Base-by-base conservation (phyloP, 164 flowering plant genomes). In the Tinospora cordifolia region DNA sequence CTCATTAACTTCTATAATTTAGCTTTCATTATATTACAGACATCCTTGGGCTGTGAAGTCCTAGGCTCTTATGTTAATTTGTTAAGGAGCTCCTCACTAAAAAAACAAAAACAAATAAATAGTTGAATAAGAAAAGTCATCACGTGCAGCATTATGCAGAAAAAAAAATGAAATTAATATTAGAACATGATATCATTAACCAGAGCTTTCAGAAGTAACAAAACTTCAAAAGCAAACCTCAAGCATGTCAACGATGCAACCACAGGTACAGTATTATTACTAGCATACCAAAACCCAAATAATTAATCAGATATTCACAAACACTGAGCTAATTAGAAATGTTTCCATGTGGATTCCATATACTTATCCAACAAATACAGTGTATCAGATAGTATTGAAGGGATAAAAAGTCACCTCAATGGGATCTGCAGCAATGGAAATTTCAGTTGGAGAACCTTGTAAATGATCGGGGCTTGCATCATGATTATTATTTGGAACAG, bases 381-480 rank as follows among this genome's bases (percentile, higher is more conserved):
- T 66, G 8, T 6, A 12, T 54, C 21, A 54, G 2, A 65, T 13
- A 65, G 5, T 27, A 47, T 3, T 24, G n/a, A 46, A 60, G 26
- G 68, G 47, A 71, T 19, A 65, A 66, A 76, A 72, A 4, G 21
- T 72, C 81, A 92, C 98, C 93, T 92, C 97, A 39, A 81, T 8
- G 59, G 96, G 89, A 84, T 89, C 97, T 12, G 90, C 44, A 15
- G 84, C 63, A 3, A 85, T 91, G 75, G 84, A 81, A 74, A 65
- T 71, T 77, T 75, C 79, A 59, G 75, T 80, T 41, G 75, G 66
- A 76, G 74, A 68, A 46, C 71, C 69, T 70, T 75, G 57, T 13
- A 63, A 47, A 74, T 75, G 83, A 79, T 71, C 65, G 9, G 81
- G 71, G 71, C 63, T 74, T 58, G 30, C 54, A 60, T 73, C 79